phyloP scores from a whole-genome alignment of 2,329 filamentous ascomycete genomes.

The Claviceps maximensis region DNA sequence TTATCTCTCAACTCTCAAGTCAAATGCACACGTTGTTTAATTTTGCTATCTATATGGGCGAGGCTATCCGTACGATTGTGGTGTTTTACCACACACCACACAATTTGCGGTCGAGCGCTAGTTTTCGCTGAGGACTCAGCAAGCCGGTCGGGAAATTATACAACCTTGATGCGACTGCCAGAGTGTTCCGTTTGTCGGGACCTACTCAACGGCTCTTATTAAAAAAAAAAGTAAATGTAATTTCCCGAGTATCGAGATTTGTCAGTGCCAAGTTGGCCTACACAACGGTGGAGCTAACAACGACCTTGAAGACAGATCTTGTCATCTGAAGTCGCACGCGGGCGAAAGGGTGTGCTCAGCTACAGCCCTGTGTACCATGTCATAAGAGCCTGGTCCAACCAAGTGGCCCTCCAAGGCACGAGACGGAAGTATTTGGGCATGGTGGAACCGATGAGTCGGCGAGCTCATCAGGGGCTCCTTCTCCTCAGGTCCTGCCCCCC shows the following conservation, averaged over 20 bases:
- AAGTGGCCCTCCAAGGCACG: neutral
- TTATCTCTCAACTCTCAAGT: too few species aligned
- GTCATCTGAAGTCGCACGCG: neutral
- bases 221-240: too few species aligned
- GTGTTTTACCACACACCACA: neutral
- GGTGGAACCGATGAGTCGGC: neutral
- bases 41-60: too few species aligned
- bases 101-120: too few species aligned
- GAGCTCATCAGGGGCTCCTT: neutral
- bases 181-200: too few species aligned
- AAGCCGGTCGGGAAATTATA: neutral
- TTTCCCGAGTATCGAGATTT: too few species aligned
- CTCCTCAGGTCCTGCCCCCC: neutral
- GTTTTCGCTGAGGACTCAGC: too few species aligned
- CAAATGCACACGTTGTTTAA: too few species aligned
- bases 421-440: neutral
- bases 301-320: neutral
- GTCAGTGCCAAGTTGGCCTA: too few species aligned
- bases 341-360: neutral
- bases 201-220: too few species aligned
- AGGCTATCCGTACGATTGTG: neutral
- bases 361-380: neutral
- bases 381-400: neutral
- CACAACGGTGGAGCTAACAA: neutral
- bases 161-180: too few species aligned